Evolutionary conservation across 768 basidiomycete species (phyloP).

Genomic region (Mycena olivaceomarginata): DNA sequence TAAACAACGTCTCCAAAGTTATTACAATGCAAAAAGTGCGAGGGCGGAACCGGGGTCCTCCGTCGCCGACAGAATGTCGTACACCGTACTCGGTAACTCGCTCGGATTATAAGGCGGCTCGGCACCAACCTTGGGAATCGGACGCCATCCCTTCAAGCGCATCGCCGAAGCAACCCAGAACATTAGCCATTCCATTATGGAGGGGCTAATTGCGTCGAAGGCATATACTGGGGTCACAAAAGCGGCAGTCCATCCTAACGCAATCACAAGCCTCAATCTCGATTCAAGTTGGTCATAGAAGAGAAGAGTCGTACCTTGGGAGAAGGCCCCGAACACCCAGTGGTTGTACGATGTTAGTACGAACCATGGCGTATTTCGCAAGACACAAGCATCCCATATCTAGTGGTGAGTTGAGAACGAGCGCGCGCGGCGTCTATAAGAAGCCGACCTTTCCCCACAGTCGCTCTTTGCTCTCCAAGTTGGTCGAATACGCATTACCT

Average conservation of each 20-base stretch:
- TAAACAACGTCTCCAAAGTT: slow-evolving; percentile 21
- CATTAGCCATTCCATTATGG: slow-evolving; percentile 69
- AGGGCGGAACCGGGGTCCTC: slow-evolving; percentile 51
- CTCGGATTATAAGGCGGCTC: slow-evolving; percentile 44
- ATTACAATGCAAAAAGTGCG: slow-evolving; percentile 48
- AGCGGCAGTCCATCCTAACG: slow-evolving; percentile 70
- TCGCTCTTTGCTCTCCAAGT: slow-evolving; percentile 66
- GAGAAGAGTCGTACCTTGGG: slow-evolving; percentile 62
- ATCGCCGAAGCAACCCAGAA: slow-evolving; percentile 77
- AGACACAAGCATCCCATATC: slow-evolving; percentile 76
- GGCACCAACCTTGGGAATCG: slow-evolving; percentile 63
- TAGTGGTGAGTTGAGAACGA: slow-evolving; percentile 40
- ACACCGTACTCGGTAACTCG: slow-evolving; percentile 52
- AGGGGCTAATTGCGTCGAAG: slow-evolving; percentile 63
- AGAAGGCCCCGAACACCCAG: slow-evolving; percentile 79
- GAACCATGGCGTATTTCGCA: slow-evolving; percentile 70
- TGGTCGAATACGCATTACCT: slow-evolving; percentile 57
- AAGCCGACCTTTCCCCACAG: slow-evolving; percentile 75
- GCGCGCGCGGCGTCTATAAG: background rate
- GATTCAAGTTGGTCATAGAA: slow-evolving; percentile 3
- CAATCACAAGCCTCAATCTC: background rate
- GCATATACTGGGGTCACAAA: slow-evolving; percentile 69
- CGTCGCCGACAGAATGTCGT: slow-evolving; percentile 50
- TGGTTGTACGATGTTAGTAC: slow-evolving; percentile 76
- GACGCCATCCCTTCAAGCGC: slow-evolving; percentile 57